Evolutionary conservation across 23 red algal genomes (phyloP).

Genomic region (Gracilariopsis chorda): DNA sequence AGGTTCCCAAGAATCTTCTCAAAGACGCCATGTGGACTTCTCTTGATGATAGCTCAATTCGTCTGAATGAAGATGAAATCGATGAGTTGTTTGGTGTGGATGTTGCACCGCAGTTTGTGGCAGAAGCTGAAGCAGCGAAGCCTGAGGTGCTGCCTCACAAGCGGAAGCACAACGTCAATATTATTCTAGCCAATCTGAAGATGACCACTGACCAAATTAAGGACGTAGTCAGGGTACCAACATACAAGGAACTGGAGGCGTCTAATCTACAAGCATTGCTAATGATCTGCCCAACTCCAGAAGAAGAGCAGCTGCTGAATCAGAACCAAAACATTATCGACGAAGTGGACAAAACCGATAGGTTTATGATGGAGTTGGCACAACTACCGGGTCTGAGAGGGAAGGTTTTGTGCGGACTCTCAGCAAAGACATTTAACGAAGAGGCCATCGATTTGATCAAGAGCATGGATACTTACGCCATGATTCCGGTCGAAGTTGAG

Average conservation of each 20-base stretch:
- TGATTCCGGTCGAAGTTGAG: conserved; percentile 88
- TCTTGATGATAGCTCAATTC: conserved; percentile 63
- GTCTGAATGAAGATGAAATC: conserved; percentile 73
- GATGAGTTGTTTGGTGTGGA: conserved; percentile 95
- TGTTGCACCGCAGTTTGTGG: conserved; percentile 34
- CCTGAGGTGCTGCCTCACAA: conserved; percentile 91
- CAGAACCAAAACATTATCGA: conserved; percentile 65
- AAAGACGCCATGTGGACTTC: conserved; percentile 76
- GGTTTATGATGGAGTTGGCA: conserved; percentile 93
- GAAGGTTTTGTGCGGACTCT: conserved; percentile 76
- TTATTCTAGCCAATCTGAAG: conserved; percentile 86
- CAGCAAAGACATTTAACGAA: conserved; percentile 93
- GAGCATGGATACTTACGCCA: conserved; percentile 90
- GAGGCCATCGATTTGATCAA: conserved; percentile 89
- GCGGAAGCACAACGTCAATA: conserved; percentile 95
- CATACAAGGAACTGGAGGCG: conserved; percentile 77
- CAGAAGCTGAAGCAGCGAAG: conserved; percentile 69
- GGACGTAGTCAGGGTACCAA: conserved; percentile 71
- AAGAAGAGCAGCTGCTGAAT: conserved; percentile 79
- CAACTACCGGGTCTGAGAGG: conserved; percentile 72
- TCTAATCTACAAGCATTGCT: conserved; percentile 78
- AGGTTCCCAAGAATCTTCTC: conserved; percentile 86
- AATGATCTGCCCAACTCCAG: conserved; percentile 72
- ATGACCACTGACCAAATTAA: conserved; percentile 88
- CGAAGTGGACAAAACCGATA: conserved; percentile 83